Evolutionary conservation across 2,329 filamentous ascomycete species (phyloP), one percentile per base, ranked within the genome.

Genomic region (Lachnellula arida): DNA sequence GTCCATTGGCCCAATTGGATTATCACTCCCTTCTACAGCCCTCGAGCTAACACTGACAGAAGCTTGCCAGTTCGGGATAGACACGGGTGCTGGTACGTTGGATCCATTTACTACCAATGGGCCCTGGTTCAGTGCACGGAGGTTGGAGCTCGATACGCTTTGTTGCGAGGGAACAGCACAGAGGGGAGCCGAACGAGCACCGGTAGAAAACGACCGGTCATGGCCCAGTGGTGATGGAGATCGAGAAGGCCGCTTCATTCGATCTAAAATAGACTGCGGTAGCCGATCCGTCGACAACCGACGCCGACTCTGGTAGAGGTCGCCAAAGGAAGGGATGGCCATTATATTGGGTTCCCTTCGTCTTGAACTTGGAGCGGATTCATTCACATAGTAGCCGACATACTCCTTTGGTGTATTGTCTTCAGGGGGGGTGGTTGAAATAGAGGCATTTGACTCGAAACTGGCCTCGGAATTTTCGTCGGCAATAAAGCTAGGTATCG

Each of bases 401-500:
- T 70, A 70, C 44, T 70, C 66, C 55, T 66, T 70, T 8, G 65
- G 61, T 7, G 56, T 60, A 42, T 51, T 56, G 22, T 68, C 63
- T 14, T 67, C 67, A 28, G 66, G 62, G 17, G 65, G 56, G n/a
- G 58, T 63, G 19, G 57, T 62, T 19, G 62, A 50, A 5, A 51
- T 32, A 40, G 60, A 53, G 49, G 50, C 51, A 35, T 51, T 35
- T 11, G 43, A 42, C 17, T 64, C 63, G 51, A 59, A 62, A 15
- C 46, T 47, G 47, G 54, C 42, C 4, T 68, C 67, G 3, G 50
- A 46, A 58, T 60, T 69, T 50, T 80, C 83, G 57, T 84, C 81
- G 1, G 81, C 72, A 42, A 80, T 78, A 61, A 84, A 84, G 63
- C 75, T 82, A 3, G 81, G 78, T 12, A 83, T 76, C 2, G 77